Evolutionary conservation across 345 rosid species (phyloP).

Genomic region (Boechera divaricarpa): DNA sequence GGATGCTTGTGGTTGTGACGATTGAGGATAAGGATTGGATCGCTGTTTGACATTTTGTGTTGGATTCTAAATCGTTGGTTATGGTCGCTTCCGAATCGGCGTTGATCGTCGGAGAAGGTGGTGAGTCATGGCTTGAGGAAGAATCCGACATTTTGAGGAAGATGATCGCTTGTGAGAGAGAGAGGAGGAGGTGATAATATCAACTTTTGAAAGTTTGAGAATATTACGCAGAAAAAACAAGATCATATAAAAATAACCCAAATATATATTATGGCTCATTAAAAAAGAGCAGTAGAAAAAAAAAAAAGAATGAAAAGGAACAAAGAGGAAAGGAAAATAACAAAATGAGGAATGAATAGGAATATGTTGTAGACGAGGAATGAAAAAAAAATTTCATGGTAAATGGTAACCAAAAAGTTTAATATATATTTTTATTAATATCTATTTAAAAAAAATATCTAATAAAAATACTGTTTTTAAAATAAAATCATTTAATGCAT

Average conservation of each 20-base stretch:
- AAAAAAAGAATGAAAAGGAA: too few relatives aligned
- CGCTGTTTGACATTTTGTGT: conserved; percentile 47
- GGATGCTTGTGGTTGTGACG: conserved; percentile 47
- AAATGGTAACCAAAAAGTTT: too few relatives aligned
- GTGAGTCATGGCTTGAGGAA: conserved; percentile 36
- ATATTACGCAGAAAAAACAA: conserved; percentile 29
- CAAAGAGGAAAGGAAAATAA: too few relatives aligned
- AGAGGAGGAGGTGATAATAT: conserved; percentile 21
- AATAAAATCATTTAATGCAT: too few relatives aligned
- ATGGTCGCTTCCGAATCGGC: conserved; percentile 21
- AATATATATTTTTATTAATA: too few relatives aligned
- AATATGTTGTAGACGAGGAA: too few relatives aligned
- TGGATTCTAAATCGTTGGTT: conserved; percentile 24
- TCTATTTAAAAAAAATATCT: too few relatives aligned
- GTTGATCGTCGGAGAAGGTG: conserved; percentile 18
- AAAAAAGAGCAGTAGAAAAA: too few relatives aligned
- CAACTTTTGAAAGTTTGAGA: neutral
- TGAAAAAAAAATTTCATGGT: too few relatives aligned
- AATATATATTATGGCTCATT: too few relatives aligned
- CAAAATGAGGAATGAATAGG: too few relatives aligned
- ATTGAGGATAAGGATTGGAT: conserved; percentile 57
- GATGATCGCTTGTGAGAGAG: conserved; percentile 15
- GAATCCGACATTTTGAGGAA: conserved; percentile 36
- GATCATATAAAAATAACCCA: conserved; percentile 19
- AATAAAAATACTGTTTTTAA: too few relatives aligned